phyloP scores from a whole-genome alignment of 2,329 filamentous ascomycete species.

The Exophiala phaeomuriformis region DNA sequence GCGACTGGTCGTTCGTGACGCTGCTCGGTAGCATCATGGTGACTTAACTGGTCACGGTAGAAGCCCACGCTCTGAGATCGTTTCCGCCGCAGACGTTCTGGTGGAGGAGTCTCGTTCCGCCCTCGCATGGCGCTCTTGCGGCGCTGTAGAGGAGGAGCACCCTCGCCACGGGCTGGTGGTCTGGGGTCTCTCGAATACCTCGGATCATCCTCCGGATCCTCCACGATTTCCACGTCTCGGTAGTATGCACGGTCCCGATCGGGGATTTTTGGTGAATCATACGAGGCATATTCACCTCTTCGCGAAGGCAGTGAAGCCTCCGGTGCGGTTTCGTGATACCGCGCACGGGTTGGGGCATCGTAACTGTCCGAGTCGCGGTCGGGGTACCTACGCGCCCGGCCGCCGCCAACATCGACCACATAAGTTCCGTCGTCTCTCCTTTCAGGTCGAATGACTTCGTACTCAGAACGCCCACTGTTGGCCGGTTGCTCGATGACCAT shows the following conservation, averaged over 20 bases:
- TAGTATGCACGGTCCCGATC: slow-evolving; percentile 1
- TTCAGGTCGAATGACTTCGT: slow-evolving; percentile 20
- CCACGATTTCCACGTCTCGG: slow-evolving; percentile 19
- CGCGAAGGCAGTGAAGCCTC: background rate
- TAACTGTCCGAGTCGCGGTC: slow-evolving; percentile 5
- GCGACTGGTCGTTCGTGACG: slow-evolving; percentile 23
- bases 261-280: slow-evolving; percentile 1
- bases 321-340: slow-evolving; percentile 2
- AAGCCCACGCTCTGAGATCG: slow-evolving; percentile 20
- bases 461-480: slow-evolving; percentile 16
- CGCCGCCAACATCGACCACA: slow-evolving; percentile 14
- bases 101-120: slow-evolving; percentile 13
- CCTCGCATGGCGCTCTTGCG: slow-evolving; percentile 15
- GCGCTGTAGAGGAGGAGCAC: slow-evolving; percentile 7
- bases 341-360: slow-evolving; percentile 6
- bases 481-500: slow-evolving; percentile 11
- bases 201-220: slow-evolving; percentile 19
- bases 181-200: slow-evolving; percentile 9
- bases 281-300: slow-evolving; percentile 11
- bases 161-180: slow-evolving; percentile 7
- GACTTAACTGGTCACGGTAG: slow-evolving; percentile 16
- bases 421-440: slow-evolving; percentile 18
- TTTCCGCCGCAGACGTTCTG: slow-evolving; percentile 2
- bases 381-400: slow-evolving; percentile 4
- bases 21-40: slow-evolving; percentile 23